Conservation (phyloP, 2,329 filamentous ascomycete genomes). For the Fusarium goolgardi region DNA sequence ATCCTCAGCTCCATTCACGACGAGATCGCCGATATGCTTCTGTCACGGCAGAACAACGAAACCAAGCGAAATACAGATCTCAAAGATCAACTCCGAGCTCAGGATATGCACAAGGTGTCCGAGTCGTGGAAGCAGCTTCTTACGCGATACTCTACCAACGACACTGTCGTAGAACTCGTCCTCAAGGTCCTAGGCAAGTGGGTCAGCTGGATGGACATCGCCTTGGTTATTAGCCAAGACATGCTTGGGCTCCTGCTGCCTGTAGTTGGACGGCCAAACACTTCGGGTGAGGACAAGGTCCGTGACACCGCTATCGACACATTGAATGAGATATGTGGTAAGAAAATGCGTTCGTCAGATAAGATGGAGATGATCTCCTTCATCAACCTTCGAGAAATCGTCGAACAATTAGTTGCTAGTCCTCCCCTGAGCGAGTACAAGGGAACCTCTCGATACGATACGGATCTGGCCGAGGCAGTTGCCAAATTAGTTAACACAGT, state of each 20-base stretch:
- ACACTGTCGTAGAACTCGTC: slow-evolving; percentile 84
- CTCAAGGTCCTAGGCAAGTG: slow-evolving; percentile 94
- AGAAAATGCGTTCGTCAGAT: slow-evolving; percentile 95
- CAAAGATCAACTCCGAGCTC: slow-evolving; percentile 87
- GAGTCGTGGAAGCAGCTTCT: slow-evolving; percentile 93
- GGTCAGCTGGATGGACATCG: slow-evolving; percentile 99
- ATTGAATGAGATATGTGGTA: slow-evolving; percentile 93
- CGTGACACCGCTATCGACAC: slow-evolving; percentile 93
- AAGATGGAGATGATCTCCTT: slow-evolving; percentile 95
- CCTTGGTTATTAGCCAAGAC: slow-evolving; percentile 87
- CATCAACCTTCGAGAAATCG: slow-evolving; percentile 86
- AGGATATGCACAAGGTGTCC: slow-evolving; percentile 90
- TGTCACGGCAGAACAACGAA: slow-evolving; percentile 81
- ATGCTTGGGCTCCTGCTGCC: slow-evolving; percentile 89
- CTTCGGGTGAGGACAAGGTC: slow-evolving; percentile 77
- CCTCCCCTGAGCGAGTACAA: slow-evolving; percentile 82
- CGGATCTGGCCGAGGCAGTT: slow-evolving; percentile 92
- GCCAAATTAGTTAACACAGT: slow-evolving; percentile 95
- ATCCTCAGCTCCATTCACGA: slow-evolving; percentile 92
- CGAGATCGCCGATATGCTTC: slow-evolving; percentile 93
- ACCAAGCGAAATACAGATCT: slow-evolving; percentile 87
- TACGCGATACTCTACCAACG: slow-evolving; percentile 77
- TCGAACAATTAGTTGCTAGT: slow-evolving; percentile 86
- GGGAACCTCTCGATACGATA: slow-evolving; percentile 89
- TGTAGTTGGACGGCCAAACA: slow-evolving; percentile 80